Percentiles rank a stretch among this genome's conserved stretches.
phyloP scores from a whole-genome alignment of 2,329 filamentous ascomycete genomes.

The Neonectria ditissima region DNA sequence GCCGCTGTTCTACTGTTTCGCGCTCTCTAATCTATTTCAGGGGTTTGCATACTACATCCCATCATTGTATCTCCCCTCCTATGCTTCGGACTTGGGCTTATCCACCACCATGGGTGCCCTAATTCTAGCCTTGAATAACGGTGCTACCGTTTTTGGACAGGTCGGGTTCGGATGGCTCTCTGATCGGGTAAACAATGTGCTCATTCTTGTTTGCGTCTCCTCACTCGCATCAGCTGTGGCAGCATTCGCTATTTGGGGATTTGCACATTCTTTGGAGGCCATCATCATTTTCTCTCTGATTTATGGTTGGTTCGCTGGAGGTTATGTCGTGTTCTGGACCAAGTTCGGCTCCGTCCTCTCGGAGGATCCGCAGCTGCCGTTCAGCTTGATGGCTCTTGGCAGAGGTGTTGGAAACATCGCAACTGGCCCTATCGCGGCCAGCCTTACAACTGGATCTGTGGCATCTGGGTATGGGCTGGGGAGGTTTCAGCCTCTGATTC shows the following conservation, averaged over 20 bases:
- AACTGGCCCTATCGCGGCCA: slow-evolving; percentile 42
- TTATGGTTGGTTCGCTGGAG: slow-evolving; percentile 69
- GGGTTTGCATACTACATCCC: slow-evolving; percentile 67
- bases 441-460: slow-evolving; percentile 31
- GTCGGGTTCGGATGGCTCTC: slow-evolving; percentile 59
- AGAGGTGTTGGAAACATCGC: slow-evolving; percentile 47
- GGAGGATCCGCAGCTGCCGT: slow-evolving; percentile 43
- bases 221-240: slow-evolving; percentile 61
- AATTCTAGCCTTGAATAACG: slow-evolving; percentile 62
- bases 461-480: slow-evolving; percentile 30
- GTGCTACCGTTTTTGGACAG: slow-evolving; percentile 59
- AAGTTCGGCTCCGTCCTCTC: slow-evolving; percentile 45
- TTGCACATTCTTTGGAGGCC: slow-evolving; percentile 57
- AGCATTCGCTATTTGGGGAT: slow-evolving; percentile 66
- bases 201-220: slow-evolving; percentile 56
- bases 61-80: slow-evolving; percentile 64
- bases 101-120: slow-evolving; percentile 58
- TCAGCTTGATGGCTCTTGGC: slow-evolving; percentile 46
- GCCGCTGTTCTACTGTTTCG: slow-evolving; percentile 51
- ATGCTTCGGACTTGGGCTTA: slow-evolving; percentile 55
- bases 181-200: slow-evolving; percentile 59
- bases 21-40: slow-evolving; percentile 63
- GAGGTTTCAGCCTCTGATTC: slow-evolving; percentile 31
- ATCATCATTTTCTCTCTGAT: slow-evolving; percentile 63
- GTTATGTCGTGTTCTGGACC: slow-evolving; percentile 42